Evolutionary conservation across 1,284 basidiomycete genomes (phyloP), one percentile per base, ranked within the genome.

Genomic region (Tremellales sp.): DNA sequence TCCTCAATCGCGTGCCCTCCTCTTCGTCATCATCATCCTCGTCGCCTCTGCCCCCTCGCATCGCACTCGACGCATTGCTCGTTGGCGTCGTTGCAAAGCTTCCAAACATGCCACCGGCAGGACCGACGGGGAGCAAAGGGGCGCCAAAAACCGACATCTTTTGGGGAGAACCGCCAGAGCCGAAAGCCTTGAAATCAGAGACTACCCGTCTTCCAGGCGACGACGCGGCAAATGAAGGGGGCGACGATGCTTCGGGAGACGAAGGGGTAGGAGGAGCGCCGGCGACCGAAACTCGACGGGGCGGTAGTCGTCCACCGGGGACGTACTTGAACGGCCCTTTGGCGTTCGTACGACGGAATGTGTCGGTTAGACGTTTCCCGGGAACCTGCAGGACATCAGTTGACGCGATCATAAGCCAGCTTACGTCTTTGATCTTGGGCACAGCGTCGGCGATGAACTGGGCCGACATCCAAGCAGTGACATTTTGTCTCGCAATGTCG

Each of bases 281-380:
- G 9, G 46, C 38, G 31, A 66, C 5, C 22, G 72, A 57, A 34
- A 67, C 60, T 13, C 76, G 70, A 22, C 79, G 78, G 13, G 76
- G 72, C 42, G 78, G 73, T 12, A 78, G 74, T 51, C 77, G 61
- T 50, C 70, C 80, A 77, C 53, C 81, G 66, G 59, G 80, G 66
- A 70, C 81, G 80, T 46, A 94, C 25, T 47, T 58, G 59, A 59
- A 69, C 1, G 65, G 64, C 1, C 58, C 47, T 18, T 53, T 50
- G 42, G 57, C 48, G 50, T 66, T 67, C 49, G 62, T 61, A 42
- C 61, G 59, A 14, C 65, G 79, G 70, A 95, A 95, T 70, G 92
- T 91, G 63, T 95, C 91, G 19, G 92, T 95, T 74, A 95, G 90
- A 2, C 92, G 83, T 25, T 87, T 87, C 14, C 89, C 89, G 38